These are phyloP conservation scores for Podaxis sp. DNA, from an alignment of 768 basidiomycete species.

Conservation along the genomic window DNA sequence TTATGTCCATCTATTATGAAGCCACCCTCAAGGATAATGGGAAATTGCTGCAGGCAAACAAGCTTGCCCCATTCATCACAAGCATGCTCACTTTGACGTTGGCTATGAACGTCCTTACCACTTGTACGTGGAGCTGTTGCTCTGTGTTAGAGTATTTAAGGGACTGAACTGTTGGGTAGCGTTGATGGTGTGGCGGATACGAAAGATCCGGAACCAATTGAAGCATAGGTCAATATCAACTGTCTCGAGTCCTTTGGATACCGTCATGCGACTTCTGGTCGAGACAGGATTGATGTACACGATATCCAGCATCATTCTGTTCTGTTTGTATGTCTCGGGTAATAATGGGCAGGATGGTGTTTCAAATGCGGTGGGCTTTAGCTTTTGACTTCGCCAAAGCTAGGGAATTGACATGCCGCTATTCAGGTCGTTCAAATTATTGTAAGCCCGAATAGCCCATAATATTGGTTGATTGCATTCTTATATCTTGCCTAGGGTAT, in stretches of 20 bases:
- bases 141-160: background rate
- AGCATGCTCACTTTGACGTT: slow-evolving; percentile 35
- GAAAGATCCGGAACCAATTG: slow-evolving; percentile 28
- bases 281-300: slow-evolving; percentile 42
- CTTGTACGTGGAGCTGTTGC: slow-evolving; percentile 26
- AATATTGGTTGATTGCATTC: background rate
- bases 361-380: slow-evolving; percentile 33
- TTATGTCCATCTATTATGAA: slow-evolving; percentile 31
- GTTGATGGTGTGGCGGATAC: slow-evolving; percentile 36
- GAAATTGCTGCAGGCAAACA: slow-evolving; percentile 25
- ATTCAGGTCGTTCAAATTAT: slow-evolving; percentile 41
- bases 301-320: slow-evolving; percentile 31
- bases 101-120: slow-evolving; percentile 34
- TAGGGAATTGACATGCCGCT: background rate
- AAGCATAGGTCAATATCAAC: slow-evolving; percentile 21
- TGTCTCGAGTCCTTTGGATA: slow-evolving; percentile 24
- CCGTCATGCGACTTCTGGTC: slow-evolving; percentile 30
- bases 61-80: slow-evolving; percentile 34
- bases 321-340: slow-evolving; percentile 32
- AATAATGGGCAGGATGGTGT: slow-evolving; percentile 36
- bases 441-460: slow-evolving; percentile 19
- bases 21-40: slow-evolving; percentile 26
- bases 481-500: slow-evolving; percentile 22
- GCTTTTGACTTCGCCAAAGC: background rate
- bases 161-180: slow-evolving; percentile 19